These are phyloP conservation scores for Senecio squalidus DNA, from an alignment of 140 eudicot species.

Conservation along the genomic window DNA sequence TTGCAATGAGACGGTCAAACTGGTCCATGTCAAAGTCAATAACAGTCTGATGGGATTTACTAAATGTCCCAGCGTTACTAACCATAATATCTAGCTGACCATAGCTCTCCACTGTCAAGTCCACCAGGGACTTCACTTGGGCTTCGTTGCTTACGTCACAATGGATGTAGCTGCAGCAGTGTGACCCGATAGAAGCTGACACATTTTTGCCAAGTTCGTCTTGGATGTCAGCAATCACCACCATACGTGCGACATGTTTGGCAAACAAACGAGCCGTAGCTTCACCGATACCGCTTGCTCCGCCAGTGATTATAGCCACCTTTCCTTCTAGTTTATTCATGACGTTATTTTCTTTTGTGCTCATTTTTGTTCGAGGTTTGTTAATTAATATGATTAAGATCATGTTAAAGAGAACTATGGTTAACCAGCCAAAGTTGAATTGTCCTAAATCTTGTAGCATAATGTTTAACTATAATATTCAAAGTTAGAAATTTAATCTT, in stretches of 20 bases:
- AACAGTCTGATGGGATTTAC: slow-evolving; percentile 7
- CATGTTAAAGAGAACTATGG: too few species aligned
- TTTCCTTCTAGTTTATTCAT: slow-evolving; percentile 32
- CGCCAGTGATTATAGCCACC: slow-evolving; percentile 47
- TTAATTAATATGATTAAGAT: not conserved
- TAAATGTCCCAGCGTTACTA: slow-evolving; percentile 28
- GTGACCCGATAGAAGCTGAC: slow-evolving; percentile 25
- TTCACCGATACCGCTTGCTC: slow-evolving; percentile 45
- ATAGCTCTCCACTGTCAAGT: slow-evolving; percentile 11
- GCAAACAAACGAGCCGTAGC: slow-evolving; percentile 37
- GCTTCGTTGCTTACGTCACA: slow-evolving; percentile 34
- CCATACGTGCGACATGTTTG: slow-evolving; percentile 17
- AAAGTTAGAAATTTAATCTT: too few species aligned
- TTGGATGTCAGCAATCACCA: slow-evolving; percentile 39
- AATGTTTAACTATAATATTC: too few species aligned
- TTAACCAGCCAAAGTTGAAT: too few species aligned
- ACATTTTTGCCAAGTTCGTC: slow-evolving; percentile 26
- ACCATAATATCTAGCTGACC: slow-evolving; percentile 40
- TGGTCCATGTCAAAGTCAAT: slow-evolving; percentile 18
- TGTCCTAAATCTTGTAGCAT: too few species aligned
- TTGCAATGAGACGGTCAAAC: slow-evolving; percentile 4
- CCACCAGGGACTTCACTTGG: slow-evolving; percentile 36
- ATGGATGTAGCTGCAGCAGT: slow-evolving; percentile 21
- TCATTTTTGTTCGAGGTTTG: not conserved
- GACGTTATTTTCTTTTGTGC: not conserved